Percentiles rank a stretch among this genome's conserved stretches.
phyloP scores from a whole-genome alignment of 768 basidiomycete species.

The Phlebiopsis gigantea region DNA sequence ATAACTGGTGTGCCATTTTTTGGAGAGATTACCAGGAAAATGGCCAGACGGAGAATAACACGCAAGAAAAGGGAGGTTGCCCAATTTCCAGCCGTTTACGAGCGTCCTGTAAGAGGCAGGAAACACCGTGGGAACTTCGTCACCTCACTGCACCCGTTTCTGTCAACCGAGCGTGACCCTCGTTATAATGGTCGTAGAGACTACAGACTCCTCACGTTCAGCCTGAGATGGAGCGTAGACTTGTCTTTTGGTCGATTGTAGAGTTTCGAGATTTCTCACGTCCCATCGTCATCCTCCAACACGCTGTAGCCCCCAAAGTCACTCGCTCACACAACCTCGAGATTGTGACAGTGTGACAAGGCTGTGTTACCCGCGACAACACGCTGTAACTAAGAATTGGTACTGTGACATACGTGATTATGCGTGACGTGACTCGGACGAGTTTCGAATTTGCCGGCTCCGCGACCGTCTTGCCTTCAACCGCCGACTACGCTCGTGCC shows the following conservation, averaged over 20 bases:
- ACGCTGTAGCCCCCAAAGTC: background rate
- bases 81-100: conserved; percentile 6
- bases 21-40: conserved; percentile 14
- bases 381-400: background rate
- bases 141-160: background rate
- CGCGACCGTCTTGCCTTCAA: conserved; percentile 7
- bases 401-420: background rate
- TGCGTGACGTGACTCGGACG: conserved; percentile 3
- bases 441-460: background rate
- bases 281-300: background rate
- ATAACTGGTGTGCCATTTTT: conserved; percentile 66
- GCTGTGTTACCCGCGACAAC: background rate
- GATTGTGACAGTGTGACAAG: background rate
- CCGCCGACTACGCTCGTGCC: conserved; percentile 5
- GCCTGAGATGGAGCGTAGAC: background rate
- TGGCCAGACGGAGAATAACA: conserved; percentile 12
- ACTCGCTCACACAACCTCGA: background rate
- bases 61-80: conserved; percentile 6
- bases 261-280: background rate
- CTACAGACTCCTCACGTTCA: too few species aligned
- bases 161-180: background rate
- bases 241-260: background rate
- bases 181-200: background rate
- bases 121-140: conserved; percentile 11
- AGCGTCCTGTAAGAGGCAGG: conserved; percentile 7